phyloP scores from a whole-genome alignment of 1,284 basidiomycete species.

The Dichomitus squalens region DNA sequence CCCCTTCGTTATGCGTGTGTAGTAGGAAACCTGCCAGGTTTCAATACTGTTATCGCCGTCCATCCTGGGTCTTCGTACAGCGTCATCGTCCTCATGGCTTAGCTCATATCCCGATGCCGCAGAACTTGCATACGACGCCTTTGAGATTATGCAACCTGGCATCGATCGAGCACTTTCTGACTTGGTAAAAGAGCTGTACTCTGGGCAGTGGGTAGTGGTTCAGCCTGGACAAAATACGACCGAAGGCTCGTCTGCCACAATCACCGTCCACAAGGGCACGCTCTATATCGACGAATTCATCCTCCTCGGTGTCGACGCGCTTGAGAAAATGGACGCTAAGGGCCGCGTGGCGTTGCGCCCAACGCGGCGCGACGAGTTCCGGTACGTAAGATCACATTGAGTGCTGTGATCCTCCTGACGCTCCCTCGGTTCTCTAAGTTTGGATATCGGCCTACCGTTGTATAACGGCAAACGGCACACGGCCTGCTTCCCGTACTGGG shows the following conservation, averaged over 20 bases:
- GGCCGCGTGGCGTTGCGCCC: conserved; percentile 38
- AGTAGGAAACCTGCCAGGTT: conserved; percentile 49
- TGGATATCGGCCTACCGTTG: conserved; percentile 35
- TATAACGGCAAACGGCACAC: conserved; percentile 50
- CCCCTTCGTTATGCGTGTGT: too few species aligned
- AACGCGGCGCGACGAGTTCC: conserved; percentile 42
- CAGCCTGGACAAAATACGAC: conserved; percentile 18
- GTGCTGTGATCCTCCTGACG: too few species aligned
- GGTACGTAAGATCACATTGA: too few species aligned
- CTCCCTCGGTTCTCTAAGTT: background rate
- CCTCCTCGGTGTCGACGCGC: conserved; percentile 36
- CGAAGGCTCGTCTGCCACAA: conserved; percentile 24
- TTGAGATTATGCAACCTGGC: conserved; percentile 42
- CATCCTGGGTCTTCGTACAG: conserved; percentile 50
- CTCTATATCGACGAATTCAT: conserved; percentile 37
- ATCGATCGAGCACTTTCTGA: conserved; percentile 40
- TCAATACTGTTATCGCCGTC: conserved; percentile 46
- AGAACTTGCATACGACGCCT: conserved; percentile 40
- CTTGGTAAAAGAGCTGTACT: conserved; percentile 34
- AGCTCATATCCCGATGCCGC: conserved; percentile 42
- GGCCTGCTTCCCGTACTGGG: conserved; percentile 30
- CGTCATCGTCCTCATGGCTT: conserved; percentile 46
- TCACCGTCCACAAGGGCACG: conserved; percentile 36
- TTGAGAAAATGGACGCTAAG: conserved; percentile 28
- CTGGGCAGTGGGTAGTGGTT: conserved; percentile 37